A percentile compares a stretch with the other conserved stretches of the same genome.
Conservation (phyloP, 306 rosid genomes). For the Carpinus fangiana region DNA sequence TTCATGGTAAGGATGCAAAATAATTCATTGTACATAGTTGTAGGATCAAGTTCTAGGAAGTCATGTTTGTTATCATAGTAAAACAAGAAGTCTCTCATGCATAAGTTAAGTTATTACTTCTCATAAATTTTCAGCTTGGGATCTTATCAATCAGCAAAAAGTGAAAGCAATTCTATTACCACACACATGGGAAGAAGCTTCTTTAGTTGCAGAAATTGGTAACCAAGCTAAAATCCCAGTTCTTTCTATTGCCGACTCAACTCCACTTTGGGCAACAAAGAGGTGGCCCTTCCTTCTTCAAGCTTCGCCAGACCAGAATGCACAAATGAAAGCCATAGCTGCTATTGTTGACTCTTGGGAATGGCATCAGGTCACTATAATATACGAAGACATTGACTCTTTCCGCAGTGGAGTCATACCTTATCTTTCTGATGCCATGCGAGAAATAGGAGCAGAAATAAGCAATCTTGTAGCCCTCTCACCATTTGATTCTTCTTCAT, state of each 20-base stretch:
- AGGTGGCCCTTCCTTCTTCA: slow-evolving; percentile 45
- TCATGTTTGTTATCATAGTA: neutral
- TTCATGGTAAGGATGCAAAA: too few species aligned
- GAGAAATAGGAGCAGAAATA: slow-evolving; percentile 27
- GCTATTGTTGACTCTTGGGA: slow-evolving; percentile 44
- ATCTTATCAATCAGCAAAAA: slow-evolving; percentile 28
- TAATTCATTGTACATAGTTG: too few species aligned
- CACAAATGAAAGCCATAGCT: slow-evolving; percentile 49
- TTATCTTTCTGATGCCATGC: slow-evolving; percentile 33
- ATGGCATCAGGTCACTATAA: slow-evolving; percentile 40
- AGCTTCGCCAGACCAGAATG: slow-evolving; percentile 26
- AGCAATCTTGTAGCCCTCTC: slow-evolving; percentile 34
- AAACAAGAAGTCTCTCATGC: slow-evolving; percentile 17
- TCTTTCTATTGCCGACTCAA: slow-evolving; percentile 40
- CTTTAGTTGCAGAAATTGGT: slow-evolving; percentile 39
- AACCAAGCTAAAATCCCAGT: slow-evolving; percentile 33
- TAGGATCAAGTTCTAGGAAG: too few species aligned
- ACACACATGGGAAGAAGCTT: slow-evolving; percentile 50
- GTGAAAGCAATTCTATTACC: slow-evolving; percentile 51
- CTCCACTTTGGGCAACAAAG: slow-evolving; percentile 48
- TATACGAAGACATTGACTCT: slow-evolving; percentile 44
- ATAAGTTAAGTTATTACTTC: neutral
- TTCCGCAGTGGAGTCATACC: slow-evolving; percentile 34
- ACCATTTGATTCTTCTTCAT: slow-evolving; percentile 35
- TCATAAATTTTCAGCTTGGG: slow-evolving; percentile 39